Percentiles rank a stretch among this genome's conserved stretches.
Evolutionary conservation across 2,329 filamentous ascomycete species (phyloP).

Genomic region (Trichoderma pleuroti): DNA sequence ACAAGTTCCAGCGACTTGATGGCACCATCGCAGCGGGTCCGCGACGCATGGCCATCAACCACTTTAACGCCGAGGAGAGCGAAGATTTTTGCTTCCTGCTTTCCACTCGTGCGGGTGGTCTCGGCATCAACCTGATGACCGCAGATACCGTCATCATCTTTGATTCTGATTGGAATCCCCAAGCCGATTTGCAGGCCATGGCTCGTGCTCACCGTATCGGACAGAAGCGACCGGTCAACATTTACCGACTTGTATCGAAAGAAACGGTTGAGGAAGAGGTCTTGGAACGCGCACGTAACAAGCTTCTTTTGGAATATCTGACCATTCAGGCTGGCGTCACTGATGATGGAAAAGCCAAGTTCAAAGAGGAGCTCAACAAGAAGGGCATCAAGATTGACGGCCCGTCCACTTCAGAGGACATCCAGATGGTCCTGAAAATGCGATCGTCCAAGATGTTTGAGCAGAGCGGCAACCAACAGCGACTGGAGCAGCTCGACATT

Average conservation of each 20-base stretch:
- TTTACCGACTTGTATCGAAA: constrained; percentile 94
- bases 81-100: constrained; percentile 95
- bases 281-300: constrained; percentile 91
- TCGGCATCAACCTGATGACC: constrained; percentile 99
- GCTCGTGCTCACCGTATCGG: constrained; percentile 96
- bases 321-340: constrained; percentile 97
- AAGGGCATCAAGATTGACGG: constrained; percentile 71
- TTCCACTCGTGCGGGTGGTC: constrained; percentile 89
- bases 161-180: constrained; percentile 98
- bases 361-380: constrained; percentile 71
- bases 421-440: constrained; percentile 93
- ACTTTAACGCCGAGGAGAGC: constrained; percentile 96
- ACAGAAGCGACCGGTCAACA: constrained; percentile 91
- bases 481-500: constrained; percentile 94
- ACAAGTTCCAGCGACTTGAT: constrained; percentile 91
- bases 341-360: constrained; percentile 83
- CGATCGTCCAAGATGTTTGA: constrained; percentile 99
- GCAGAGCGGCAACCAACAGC: constrained; percentile 92
- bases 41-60: constrained; percentile 90
- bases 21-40: constrained; percentile 88
- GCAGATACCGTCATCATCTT: constrained; percentile 97
- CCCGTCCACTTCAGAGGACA: constrained; percentile 88
- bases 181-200: constrained; percentile 97
- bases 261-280: constrained; percentile 99
- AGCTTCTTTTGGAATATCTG: constrained; percentile 93